Evolutionary conservation across 176 grass and related monocot species (phyloP).

Genomic region (Coix lacrymajobi): DNA sequence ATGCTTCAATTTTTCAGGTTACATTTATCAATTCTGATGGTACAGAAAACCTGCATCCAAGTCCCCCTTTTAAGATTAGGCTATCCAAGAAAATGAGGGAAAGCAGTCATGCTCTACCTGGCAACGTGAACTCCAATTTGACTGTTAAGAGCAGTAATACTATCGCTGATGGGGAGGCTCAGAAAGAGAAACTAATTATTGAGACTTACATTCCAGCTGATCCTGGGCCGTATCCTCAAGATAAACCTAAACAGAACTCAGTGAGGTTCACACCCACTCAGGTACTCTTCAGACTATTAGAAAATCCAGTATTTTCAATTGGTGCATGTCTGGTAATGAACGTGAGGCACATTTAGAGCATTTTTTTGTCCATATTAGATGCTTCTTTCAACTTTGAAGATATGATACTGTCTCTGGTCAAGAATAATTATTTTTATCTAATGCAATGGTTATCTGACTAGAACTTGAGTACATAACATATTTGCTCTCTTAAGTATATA

Average conservation of each 20-base stretch:
- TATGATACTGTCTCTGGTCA: background rate
- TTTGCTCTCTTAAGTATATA: background rate
- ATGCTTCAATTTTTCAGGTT: conserved; percentile 55
- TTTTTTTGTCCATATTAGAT: background rate
- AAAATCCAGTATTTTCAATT: conserved; percentile 6
- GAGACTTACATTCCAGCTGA: conserved; percentile 86
- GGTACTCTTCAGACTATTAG: conserved; percentile 43
- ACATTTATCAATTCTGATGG: conserved; percentile 85
- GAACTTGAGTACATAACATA: background rate
- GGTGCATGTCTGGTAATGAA: background rate
- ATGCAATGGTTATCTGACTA: background rate
- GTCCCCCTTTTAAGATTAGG: conserved; percentile 71
- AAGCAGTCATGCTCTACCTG: conserved; percentile 68
- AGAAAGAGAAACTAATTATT: conserved; percentile 72
- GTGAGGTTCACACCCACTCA: conserved; percentile 96
- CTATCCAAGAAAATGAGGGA: conserved; percentile 80
- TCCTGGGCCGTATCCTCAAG: conserved; percentile 96
- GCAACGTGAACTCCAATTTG: conserved; percentile 44
- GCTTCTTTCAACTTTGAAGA: background rate
- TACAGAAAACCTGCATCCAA: conserved; percentile 57
- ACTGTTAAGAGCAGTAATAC: conserved; percentile 15
- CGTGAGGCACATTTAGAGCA: conserved; percentile 3
- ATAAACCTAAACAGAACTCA: conserved; percentile 95
- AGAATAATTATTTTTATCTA: background rate
- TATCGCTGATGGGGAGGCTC: conserved; percentile 29